phyloP scores from a whole-genome alignment of 2,329 filamentous ascomycete species.

The Calonectria multiphialidica region DNA sequence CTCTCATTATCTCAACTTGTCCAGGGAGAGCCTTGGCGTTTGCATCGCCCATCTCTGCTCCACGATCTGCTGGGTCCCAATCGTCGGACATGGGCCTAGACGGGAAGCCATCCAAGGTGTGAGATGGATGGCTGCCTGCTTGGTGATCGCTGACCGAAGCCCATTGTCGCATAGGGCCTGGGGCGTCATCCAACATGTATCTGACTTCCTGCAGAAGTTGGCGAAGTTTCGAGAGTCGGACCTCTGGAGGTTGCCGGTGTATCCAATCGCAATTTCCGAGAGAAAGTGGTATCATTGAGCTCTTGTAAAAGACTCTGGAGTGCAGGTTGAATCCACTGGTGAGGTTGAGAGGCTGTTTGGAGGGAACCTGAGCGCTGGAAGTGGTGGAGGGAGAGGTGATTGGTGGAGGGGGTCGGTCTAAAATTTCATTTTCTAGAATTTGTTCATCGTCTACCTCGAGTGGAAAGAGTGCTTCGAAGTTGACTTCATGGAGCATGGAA shows the following conservation, averaged over 20 bases:
- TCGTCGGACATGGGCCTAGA: neutral
- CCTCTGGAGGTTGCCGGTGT: constrained; percentile 16
- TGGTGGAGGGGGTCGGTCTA: constrained; percentile 17
- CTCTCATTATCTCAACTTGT: constrained; percentile 44
- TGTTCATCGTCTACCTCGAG: constrained; percentile 48
- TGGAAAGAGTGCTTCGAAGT: constrained; percentile 48
- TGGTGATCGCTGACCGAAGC: constrained; percentile 1
- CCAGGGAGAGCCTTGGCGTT: constrained; percentile 21
- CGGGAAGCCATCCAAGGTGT: neutral
- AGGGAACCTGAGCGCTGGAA: neutral
- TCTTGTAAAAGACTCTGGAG: constrained; percentile 43
- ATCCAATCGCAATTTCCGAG: constrained; percentile 28
- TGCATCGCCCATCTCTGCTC: neutral
- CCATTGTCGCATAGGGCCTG: constrained; percentile 31
- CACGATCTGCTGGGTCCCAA: neutral
- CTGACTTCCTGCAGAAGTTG: constrained; percentile 44
- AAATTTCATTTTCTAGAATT: constrained; percentile 39
- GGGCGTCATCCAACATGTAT: constrained; percentile 46
- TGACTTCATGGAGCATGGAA: constrained; percentile 42
- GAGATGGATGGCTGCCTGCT: neutral
- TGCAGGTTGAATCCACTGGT: constrained; percentile 45
- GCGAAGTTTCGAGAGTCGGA: constrained; percentile 31
- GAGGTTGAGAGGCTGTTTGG: constrained; percentile 33
- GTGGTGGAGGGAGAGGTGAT: constrained; percentile 11
- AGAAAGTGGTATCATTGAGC: constrained; percentile 30